phyloP scores from a whole-genome alignment of 352 stramenopile species.

The Thalassiosira livingstoniorum region DNA sequence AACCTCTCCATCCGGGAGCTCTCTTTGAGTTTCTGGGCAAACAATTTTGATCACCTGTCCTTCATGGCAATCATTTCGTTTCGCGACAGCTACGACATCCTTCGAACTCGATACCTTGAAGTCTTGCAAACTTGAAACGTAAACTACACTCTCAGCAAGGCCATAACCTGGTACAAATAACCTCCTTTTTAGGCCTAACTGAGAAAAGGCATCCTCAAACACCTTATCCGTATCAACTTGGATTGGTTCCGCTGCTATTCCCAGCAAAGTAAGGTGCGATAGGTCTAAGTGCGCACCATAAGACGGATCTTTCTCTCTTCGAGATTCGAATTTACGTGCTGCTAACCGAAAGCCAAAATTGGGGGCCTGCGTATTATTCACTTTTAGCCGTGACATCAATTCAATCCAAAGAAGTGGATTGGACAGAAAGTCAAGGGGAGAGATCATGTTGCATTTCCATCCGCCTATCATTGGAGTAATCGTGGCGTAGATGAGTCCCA shows the following conservation, averaged over 20 bases:
- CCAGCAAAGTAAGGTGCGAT: neutral
- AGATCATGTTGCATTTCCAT: slow-evolving; percentile 97
- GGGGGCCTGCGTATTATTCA: slow-evolving; percentile 97
- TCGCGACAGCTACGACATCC: slow-evolving; percentile 68
- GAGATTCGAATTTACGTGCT: slow-evolving; percentile 95
- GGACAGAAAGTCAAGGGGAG: slow-evolving; percentile 97
- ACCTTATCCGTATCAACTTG: slow-evolving; percentile 82
- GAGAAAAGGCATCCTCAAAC: slow-evolving; percentile 87
- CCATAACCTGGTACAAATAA: slow-evolving; percentile 95
- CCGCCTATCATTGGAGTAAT: slow-evolving; percentile 90
- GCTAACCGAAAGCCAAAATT: slow-evolving; percentile 99
- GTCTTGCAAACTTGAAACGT: no score
- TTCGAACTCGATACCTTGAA: no score
- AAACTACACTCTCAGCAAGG: slow-evolving; percentile 99
- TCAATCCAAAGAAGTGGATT: slow-evolving; percentile 96
- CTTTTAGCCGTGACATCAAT: slow-evolving; percentile 84
- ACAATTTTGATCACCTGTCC: slow-evolving; percentile 93
- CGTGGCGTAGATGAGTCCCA: slow-evolving; percentile 98
- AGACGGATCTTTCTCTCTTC: no score
- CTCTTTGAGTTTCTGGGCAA: slow-evolving; percentile 80
- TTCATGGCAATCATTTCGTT: no score
- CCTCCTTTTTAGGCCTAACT: slow-evolving; percentile 86
- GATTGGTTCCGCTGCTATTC: slow-evolving; percentile 94
- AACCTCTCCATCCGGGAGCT: slow-evolving; percentile 77
- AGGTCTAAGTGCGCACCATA: no score